Conservation (phyloP, 495 filamentous ascomycete species). For the Sphaerosporella brunnea region DNA sequence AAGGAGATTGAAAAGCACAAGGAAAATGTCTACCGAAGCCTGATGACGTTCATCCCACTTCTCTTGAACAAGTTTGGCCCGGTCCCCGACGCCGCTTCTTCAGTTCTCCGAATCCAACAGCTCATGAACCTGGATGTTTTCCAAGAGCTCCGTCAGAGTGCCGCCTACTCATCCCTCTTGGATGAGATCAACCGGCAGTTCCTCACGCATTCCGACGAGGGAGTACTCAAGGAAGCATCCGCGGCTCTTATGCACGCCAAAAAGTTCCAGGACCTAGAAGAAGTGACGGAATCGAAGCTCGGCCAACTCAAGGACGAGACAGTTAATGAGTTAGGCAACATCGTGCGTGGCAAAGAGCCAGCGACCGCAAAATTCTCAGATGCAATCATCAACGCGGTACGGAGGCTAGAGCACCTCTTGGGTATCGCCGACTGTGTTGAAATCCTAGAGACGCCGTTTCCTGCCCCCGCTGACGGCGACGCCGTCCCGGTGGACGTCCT, state of each 20-base stretch:
- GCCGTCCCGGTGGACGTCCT: slow-evolving; percentile 46
- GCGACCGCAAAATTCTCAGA: slow-evolving; percentile 43
- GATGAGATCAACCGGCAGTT: slow-evolving; percentile 93
- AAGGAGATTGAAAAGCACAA: slow-evolving; percentile 38
- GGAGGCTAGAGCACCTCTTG: slow-evolving; percentile 67
- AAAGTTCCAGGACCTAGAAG: slow-evolving; percentile 68
- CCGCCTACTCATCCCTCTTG: slow-evolving; percentile 60
- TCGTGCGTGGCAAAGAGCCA: slow-evolving; percentile 50
- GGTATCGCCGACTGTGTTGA: slow-evolving; percentile 58
- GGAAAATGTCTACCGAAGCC: slow-evolving; percentile 27
- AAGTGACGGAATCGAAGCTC: slow-evolving; percentile 62
- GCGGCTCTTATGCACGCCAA: slow-evolving; percentile 69
- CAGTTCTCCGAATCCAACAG: slow-evolving; percentile 73
- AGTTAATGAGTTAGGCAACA: slow-evolving; percentile 46
- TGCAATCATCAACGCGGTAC: slow-evolving; percentile 56
- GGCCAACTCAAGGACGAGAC: slow-evolving; percentile 71
- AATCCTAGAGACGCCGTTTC: slow-evolving; percentile 44
- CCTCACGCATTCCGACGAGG: slow-evolving; percentile 66
- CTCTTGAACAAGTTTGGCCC: slow-evolving; percentile 85
- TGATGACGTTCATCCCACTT: slow-evolving; percentile 62
- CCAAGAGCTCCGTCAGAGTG: slow-evolving; percentile 69
- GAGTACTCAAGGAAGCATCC: slow-evolving; percentile 69
- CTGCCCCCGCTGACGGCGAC: slow-evolving; percentile 30
- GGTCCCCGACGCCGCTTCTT: slow-evolving; percentile 64
- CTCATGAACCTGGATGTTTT: slow-evolving; percentile 74